These are phyloP conservation scores for Aspergillus cavernicola DNA, from an alignment of 495 filamentous ascomycete genomes.

Conservation along the genomic window DNA sequence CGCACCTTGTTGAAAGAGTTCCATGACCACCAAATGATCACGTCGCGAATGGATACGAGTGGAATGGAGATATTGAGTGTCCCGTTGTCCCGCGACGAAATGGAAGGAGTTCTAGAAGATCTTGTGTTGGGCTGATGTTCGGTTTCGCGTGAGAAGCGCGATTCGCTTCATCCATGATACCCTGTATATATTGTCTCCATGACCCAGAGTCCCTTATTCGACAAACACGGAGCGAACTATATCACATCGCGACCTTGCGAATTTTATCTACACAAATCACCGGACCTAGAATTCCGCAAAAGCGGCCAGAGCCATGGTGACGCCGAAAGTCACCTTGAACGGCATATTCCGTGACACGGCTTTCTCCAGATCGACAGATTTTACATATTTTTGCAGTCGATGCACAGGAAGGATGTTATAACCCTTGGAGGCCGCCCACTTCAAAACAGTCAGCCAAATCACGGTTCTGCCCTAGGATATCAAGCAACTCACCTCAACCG, in stretches of 20 bases:
- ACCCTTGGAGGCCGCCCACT: conserved; percentile 71
- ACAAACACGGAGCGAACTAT: background rate
- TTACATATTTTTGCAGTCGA: conserved; percentile 56
- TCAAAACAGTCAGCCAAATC: conserved; percentile 3
- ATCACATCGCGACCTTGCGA: background rate
- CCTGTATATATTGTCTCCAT: conserved; percentile 14
- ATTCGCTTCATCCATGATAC: conserved; percentile 23
- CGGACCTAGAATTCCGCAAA: conserved; percentile 52
- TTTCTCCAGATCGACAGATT: conserved; percentile 51
- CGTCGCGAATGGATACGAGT: conserved; percentile 74
- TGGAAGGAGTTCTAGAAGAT: conserved; percentile 87
- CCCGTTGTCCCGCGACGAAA: conserved; percentile 81
- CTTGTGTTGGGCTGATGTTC: conserved; percentile 46
- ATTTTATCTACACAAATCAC: background rate
- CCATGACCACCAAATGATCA: conserved; percentile 96
- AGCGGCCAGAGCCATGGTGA: conserved; percentile 72
- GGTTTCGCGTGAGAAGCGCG: conserved; percentile 6
- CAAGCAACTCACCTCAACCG: conserved; percentile 58
- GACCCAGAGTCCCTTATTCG: background rate
- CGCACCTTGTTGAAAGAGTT: conserved; percentile 93
- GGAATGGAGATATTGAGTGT: conserved; percentile 83
- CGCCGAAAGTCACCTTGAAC: conserved; percentile 76
- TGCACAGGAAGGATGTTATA: conserved; percentile 65
- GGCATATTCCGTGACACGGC: conserved; percentile 64
- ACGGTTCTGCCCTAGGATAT: background rate